Percentiles rank a stretch among this genome's conserved stretches.
Evolutionary conservation across 768 basidiomycete genomes (phyloP).

Genomic region (Xanthoconium purpureum): DNA sequence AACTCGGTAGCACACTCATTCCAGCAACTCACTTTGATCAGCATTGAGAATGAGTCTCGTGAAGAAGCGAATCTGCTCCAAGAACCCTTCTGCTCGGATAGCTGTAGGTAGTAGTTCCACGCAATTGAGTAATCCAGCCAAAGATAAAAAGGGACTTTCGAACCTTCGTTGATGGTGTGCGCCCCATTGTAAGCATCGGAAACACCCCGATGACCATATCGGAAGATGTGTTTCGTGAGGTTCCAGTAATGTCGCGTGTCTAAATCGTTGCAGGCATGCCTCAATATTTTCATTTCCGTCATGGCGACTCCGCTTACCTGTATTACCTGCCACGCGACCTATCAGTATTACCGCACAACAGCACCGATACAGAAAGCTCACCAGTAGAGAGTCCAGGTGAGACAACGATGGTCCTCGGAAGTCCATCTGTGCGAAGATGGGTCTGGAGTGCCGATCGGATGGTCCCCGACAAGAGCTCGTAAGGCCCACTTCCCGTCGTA

Average conservation of each 20-base stretch:
- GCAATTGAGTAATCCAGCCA: slow-evolving; percentile 2
- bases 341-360: slow-evolving; percentile 1
- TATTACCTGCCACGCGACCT: slow-evolving; percentile 15
- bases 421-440: slow-evolving; percentile 26
- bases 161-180: slow-evolving; percentile 32
- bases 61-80: slow-evolving; percentile 33
- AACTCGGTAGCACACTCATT: neutral
- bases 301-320: slow-evolving; percentile 18
- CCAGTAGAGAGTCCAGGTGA: slow-evolving; percentile 35
- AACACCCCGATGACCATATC: slow-evolving; percentile 37
- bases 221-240: slow-evolving; percentile 46
- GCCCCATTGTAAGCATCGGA: slow-evolving; percentile 35
- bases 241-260: slow-evolving; percentile 47
- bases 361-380: neutral
- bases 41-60: slow-evolving; percentile 33
- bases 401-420: slow-evolving; percentile 29
- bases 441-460: slow-evolving; percentile 39
- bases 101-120: slow-evolving; percentile 10
- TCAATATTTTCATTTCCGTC: slow-evolving; percentile 22
- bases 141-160: neutral
- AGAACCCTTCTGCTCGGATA: slow-evolving; percentile 28
- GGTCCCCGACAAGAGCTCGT: slow-evolving; percentile 40
- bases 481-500: slow-evolving; percentile 35
- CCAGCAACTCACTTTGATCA: slow-evolving; percentile 26
- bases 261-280: slow-evolving; percentile 14